Evolutionary conservation across 2,329 filamentous ascomycete genomes (phyloP), one percentile per base, ranked within the genome.

Genomic region (Phoma herbarum): DNA sequence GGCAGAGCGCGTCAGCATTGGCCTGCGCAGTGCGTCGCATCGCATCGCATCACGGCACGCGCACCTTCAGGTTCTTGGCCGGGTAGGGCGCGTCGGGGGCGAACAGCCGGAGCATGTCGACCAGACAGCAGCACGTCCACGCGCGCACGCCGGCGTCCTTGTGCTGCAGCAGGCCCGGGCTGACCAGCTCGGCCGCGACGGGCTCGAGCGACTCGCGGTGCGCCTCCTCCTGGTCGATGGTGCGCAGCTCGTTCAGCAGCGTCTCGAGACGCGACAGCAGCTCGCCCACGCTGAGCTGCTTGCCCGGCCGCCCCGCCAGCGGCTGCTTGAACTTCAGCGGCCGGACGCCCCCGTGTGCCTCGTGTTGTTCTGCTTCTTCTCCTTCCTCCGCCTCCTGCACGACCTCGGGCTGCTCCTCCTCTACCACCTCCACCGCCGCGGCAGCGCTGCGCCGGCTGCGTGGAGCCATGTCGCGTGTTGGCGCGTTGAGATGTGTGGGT

Each of bases 71-170:
- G 80, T 98, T 93, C 59, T 90, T 88, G 39, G 87, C 88, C 23
- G 92, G 96, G 78, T 96, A 98, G 18, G 95, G 95, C 75, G 95
- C 95, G 83, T 98, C 90, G 0, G 95, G 95, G 26, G 95, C 95
- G 79, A 92, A 97, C 57, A 99, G 85, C 69, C 91, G 90, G 74
- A 99, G 86, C 67, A 99, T 90, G 76, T 99, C 95, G 53, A 97
- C 93, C 61, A 98, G 83, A 76, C 93, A 98, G 72, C 91, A 91
- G 42, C 93, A 89, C 29, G 91, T 87, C 82, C 90, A 97, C 25
- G 95, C 94, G 77, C 91, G 90, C 64, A 99, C 93, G 55, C 95
- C 95, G 65, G 89, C 90, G 77, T 99, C 95, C 80, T 96, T 96
- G 79, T 99, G 95, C 59, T 87, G 87, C 45, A 99, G 80, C 23